Conservation (phyloP, 805 yeast species). For the Saccharomycopsis synnaedendra region DNA sequence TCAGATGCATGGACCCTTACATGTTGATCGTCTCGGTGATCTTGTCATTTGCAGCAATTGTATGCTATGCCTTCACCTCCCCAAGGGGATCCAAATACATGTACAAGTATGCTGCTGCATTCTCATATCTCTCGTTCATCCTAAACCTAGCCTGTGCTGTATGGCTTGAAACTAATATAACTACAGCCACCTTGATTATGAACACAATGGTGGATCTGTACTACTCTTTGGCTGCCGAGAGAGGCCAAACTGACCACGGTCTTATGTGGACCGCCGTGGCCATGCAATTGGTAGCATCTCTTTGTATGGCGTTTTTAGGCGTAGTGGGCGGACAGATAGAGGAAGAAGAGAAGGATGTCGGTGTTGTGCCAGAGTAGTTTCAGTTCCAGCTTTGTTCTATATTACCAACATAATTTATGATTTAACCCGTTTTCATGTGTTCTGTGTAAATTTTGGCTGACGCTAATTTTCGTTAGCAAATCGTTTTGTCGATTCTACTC, state of each 20-base stretch:
- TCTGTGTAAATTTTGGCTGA: no score
- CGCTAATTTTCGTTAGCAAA: no score
- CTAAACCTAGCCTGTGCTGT: slow-evolving; percentile 12
- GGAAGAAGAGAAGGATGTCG: slow-evolving; percentile 6
- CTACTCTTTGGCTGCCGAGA: slow-evolving; percentile 6
- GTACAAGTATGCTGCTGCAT: slow-evolving; percentile 13
- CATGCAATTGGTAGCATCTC: slow-evolving; percentile 10
- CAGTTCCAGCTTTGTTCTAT: neutral
- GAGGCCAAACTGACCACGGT: slow-evolving; percentile 9
- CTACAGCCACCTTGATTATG: slow-evolving; percentile 14
- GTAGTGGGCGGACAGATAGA: slow-evolving; percentile 13
- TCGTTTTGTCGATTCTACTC: no score
- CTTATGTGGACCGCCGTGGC: slow-evolving; percentile 15
- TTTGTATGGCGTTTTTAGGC: slow-evolving; percentile 8
- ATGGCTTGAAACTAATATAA: slow-evolving; percentile 16
- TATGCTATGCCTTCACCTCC: slow-evolving; percentile 13
- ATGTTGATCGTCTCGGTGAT: slow-evolving; percentile 12
- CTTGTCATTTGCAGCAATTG: slow-evolving; percentile 9
- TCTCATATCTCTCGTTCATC: slow-evolving; percentile 11
- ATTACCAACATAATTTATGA: no score
- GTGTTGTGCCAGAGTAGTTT: neutral
- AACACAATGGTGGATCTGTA: slow-evolving; percentile 14
- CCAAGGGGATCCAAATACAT: slow-evolving; percentile 3
- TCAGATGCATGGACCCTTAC: slow-evolving; percentile 15
- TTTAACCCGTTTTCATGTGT: no score